Conservation (phyloP, 257 asterid species). For the Penstemon eatonii region DNA sequence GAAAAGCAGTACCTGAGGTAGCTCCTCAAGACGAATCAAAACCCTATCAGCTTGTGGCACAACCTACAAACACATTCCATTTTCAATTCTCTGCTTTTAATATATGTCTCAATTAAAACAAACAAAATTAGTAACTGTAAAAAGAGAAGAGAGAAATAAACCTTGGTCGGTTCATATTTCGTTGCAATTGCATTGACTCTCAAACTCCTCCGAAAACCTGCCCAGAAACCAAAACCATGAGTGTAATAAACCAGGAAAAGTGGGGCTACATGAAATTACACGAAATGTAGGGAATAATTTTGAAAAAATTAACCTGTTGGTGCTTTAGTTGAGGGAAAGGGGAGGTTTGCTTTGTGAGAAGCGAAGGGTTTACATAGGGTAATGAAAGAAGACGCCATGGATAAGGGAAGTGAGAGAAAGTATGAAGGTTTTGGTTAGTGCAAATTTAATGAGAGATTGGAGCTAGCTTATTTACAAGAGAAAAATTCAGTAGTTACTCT, state of each 20-base stretch:
- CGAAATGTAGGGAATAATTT: constrained; percentile 7
- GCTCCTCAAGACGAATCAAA: constrained; percentile 70
- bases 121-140: neutral
- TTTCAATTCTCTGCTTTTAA: neutral
- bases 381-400: constrained; percentile 76
- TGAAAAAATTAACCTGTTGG: constrained; percentile 35
- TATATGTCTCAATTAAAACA: neutral
- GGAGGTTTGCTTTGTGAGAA: constrained; percentile 36
- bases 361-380: constrained; percentile 49
- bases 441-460: neutral
- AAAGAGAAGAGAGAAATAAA: constrained; percentile 5
- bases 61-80: constrained; percentile 47
- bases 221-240: constrained; percentile 6
- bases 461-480: neutral
- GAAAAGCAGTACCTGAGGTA: constrained; percentile 54
- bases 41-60: constrained; percentile 94
- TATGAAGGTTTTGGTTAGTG: neutral
- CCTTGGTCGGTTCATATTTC: constrained; percentile 81
- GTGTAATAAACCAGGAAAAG: neutral
- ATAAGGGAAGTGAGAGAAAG: constrained; percentile 37
- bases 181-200: constrained; percentile 65
- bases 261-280: constrained; percentile 1
- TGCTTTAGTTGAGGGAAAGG: constrained; percentile 33
- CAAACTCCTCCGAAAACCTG: constrained; percentile 49
- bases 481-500: too few species aligned